Conservation (phyloP, 805 yeast species). For the Lipomyces spencermartinsiae region DNA sequence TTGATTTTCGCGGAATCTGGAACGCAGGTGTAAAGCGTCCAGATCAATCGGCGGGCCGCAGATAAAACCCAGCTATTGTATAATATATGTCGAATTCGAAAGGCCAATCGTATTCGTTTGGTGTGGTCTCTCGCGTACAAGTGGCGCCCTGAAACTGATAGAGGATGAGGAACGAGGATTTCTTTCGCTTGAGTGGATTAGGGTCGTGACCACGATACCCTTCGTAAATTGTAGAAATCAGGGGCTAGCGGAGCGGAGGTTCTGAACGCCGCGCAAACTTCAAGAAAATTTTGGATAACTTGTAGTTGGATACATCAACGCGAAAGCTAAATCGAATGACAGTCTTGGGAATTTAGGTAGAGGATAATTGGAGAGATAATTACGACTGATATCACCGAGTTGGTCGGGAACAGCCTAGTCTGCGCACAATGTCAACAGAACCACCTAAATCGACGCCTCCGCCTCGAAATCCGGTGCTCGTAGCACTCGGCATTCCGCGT, state of each 20-base stretch:
- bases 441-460: slow-evolving; percentile 7
- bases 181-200: neutral
- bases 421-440: neutral
- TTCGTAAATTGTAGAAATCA: neutral
- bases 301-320: neutral
- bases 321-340: neutral
- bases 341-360: neutral
- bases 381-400: neutral
- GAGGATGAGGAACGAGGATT: too few relatives aligned
- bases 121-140: neutral
- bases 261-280: neutral
- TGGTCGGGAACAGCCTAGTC: neutral
- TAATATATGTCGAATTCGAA: neutral
- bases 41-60: neutral
- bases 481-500: slow-evolving; percentile 82
- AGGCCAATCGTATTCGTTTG: neutral
- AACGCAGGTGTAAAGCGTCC: neutral
- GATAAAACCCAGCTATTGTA: neutral
- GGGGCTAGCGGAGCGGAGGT: neutral
- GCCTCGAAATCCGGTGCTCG: slow-evolving; percentile 68
- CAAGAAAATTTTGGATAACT: neutral
- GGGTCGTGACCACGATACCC: neutral
- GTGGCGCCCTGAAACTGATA: too few relatives aligned
- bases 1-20: neutral
- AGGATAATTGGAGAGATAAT: neutral